These are phyloP conservation scores for Suhomyces sp. DNA, from an alignment of 805 yeast genomes.

Conservation along the genomic window DNA sequence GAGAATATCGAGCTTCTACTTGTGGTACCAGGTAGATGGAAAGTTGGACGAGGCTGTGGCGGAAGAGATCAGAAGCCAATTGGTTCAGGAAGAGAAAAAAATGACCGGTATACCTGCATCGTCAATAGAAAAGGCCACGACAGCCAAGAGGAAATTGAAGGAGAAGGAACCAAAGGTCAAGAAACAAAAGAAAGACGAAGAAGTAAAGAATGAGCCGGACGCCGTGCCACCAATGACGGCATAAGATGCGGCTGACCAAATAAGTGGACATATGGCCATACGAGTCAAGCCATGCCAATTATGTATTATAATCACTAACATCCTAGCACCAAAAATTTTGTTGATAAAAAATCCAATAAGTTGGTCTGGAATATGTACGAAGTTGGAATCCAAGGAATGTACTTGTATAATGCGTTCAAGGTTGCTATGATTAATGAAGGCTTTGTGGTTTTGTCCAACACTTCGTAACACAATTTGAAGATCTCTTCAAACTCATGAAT, in stretches of 20 bases:
- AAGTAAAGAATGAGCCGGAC: not conserved
- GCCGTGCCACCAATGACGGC: too few relatives aligned
- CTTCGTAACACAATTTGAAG: conserved; percentile 89
- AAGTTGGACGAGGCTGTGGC: conserved; percentile 64
- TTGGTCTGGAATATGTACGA: conserved; percentile 89
- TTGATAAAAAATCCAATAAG: conserved; percentile 65
- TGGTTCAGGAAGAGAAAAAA: conserved; percentile 52
- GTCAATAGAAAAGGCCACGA: conserved; percentile 10
- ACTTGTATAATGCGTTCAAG: conserved; percentile 73
- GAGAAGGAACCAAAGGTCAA: conserved; percentile 21
- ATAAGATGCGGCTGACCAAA: too few relatives aligned
- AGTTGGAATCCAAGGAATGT: conserved; percentile 91
- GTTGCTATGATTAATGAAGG: conserved; percentile 84
- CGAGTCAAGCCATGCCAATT: too few relatives aligned
- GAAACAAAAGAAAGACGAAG: conserved; percentile 12
- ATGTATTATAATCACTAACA: too few relatives aligned
- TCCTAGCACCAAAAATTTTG: conserved; percentile 74
- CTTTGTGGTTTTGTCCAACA: conserved; percentile 83
- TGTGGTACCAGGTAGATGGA: conserved; percentile 86
- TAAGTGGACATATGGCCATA: too few relatives aligned
- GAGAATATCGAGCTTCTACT: conserved; percentile 56
- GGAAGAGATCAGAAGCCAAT: conserved; percentile 57
- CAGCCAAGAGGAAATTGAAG: conserved; percentile 32
- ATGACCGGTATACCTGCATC: conserved; percentile 32
- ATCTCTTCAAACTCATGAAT: conserved; percentile 95